phyloP scores from a whole-genome alignment of 1,284 basidiomycete species.

The Boletus semigastroideus region DNA sequence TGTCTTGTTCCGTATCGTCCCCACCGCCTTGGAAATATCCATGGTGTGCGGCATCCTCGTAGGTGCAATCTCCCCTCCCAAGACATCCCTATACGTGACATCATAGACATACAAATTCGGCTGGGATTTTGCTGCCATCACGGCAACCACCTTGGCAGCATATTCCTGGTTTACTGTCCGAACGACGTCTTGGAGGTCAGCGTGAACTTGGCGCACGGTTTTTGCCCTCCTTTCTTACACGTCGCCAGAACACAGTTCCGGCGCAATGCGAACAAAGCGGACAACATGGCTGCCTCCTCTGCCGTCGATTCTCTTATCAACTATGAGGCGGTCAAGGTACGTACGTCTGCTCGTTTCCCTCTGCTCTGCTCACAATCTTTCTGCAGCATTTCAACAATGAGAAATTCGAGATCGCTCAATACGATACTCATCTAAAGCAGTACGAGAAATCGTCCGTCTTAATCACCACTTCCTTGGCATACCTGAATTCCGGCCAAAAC shows the following conservation, averaged over 20 bases:
- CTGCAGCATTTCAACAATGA: constrained; percentile 96
- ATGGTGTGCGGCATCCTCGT: constrained; percentile 97
- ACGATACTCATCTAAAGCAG: constrained; percentile 83
- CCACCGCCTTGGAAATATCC: constrained; percentile 93
- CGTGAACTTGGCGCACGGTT: background rate
- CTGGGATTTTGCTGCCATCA: constrained; percentile 94
- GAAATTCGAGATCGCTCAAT: constrained; percentile 85
- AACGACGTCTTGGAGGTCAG: constrained; percentile 92
- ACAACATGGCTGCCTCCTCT: constrained; percentile 93
- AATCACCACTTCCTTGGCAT: constrained; percentile 92
- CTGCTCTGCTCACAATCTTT: background rate
- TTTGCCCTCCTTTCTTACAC: constrained; percentile 1
- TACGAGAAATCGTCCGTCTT: constrained; percentile 94
- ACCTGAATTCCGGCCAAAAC: constrained; percentile 95
- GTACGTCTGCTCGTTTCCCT: background rate
- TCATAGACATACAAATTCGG: constrained; percentile 92
- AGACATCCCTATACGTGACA: background rate
- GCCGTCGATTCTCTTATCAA: constrained; percentile 97
- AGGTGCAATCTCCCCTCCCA: constrained; percentile 11
- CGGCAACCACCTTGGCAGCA: constrained; percentile 79
- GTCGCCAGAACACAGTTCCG: constrained; percentile 85
- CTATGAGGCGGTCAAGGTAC: constrained; percentile 96
- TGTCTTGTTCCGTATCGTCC: constrained; percentile 93
- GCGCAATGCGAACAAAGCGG: constrained; percentile 92
- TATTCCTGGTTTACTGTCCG: constrained; percentile 98